Percentiles rank a stretch among this genome's conserved stretches.
These are phyloP conservation scores for Amaranthus cruentus DNA, from an alignment of 148 eudicot genomes.

Conservation along the genomic window DNA sequence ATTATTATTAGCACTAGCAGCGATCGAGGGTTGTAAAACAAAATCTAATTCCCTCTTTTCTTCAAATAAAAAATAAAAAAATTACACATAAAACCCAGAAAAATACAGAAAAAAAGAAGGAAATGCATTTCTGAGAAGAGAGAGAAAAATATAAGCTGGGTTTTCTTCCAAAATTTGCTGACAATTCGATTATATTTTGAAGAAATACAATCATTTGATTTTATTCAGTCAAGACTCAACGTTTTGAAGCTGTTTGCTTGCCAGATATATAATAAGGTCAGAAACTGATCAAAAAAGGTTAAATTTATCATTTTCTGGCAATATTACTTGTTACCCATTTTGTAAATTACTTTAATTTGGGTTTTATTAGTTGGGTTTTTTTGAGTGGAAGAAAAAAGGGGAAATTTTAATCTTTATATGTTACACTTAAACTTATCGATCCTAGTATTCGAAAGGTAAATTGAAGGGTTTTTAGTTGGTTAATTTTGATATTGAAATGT, in stretches of 20 bases:
- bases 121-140: slow-evolving; percentile 25
- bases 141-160: slow-evolving; percentile 20
- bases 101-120: slow-evolving; percentile 13
- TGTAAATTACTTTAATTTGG: slow-evolving; percentile 2
- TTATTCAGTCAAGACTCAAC: not conserved
- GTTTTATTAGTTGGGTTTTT: slow-evolving; percentile 13
- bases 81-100: slow-evolving; percentile 9
- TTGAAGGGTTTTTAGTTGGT: too few species aligned
- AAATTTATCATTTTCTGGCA: slow-evolving; percentile 8
- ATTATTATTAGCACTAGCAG: slow-evolving; percentile 18
- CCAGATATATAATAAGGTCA: slow-evolving; percentile 20
- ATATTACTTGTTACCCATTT: slow-evolving; percentile 6
- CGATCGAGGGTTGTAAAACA: slow-evolving; percentile 39
- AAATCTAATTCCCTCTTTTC: slow-evolving; percentile 28
- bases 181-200: slow-evolving; percentile 2
- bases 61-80: slow-evolving; percentile 3
- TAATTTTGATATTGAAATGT: too few species aligned
- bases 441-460: too few species aligned
- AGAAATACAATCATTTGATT: not conserved
- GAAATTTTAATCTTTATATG: slow-evolving; percentile 8
- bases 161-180: slow-evolving; percentile 21
- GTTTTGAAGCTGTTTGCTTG: slow-evolving; percentile 16
- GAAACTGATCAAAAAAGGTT: slow-evolving; percentile 26
- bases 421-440: too few species aligned
- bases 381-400: slow-evolving; percentile 6